Conservation (phyloP, 306 rosid species). For the Gynostemma pentaphyllum region DNA sequence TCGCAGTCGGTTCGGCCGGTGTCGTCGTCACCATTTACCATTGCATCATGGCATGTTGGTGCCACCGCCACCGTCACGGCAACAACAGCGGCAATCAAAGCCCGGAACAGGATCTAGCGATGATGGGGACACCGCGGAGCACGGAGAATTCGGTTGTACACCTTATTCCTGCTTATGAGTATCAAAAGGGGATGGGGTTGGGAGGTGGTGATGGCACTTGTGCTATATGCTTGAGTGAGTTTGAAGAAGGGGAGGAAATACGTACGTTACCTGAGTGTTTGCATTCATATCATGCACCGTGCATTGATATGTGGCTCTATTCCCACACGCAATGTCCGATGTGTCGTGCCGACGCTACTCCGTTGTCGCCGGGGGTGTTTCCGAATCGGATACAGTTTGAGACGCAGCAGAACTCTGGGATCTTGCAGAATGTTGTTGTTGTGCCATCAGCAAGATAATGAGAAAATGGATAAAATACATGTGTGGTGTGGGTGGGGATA, state of each 20-base stretch:
- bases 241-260: slow-evolving; percentile 54
- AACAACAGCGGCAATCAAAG: neutral
- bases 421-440: neutral
- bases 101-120: neutral
- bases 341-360: slow-evolving; percentile 33
- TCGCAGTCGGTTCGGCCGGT: slow-evolving; percentile 36
- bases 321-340: slow-evolving; percentile 46
- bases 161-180: slow-evolving; percentile 37
- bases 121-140: neutral
- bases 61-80: slow-evolving; percentile 12
- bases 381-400: neutral
- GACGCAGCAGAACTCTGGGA: neutral
- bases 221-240: slow-evolving; percentile 47
- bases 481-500: too few species aligned
- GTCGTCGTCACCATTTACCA: slow-evolving; percentile 34
- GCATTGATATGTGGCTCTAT: slow-evolving; percentile 65
- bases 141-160: slow-evolving; percentile 1
- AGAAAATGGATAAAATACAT: too few species aligned
- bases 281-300: slow-evolving; percentile 52
- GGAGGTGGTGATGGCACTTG: slow-evolving; percentile 22
- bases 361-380: neutral
- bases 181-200: neutral
- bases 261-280: slow-evolving; percentile 42
- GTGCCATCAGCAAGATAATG: neutral
- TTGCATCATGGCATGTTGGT: slow-evolving; percentile 24